Base-by-base conservation (phyloP, 2,329 filamentous ascomycete genomes). In the Alternaria sp. region DNA sequence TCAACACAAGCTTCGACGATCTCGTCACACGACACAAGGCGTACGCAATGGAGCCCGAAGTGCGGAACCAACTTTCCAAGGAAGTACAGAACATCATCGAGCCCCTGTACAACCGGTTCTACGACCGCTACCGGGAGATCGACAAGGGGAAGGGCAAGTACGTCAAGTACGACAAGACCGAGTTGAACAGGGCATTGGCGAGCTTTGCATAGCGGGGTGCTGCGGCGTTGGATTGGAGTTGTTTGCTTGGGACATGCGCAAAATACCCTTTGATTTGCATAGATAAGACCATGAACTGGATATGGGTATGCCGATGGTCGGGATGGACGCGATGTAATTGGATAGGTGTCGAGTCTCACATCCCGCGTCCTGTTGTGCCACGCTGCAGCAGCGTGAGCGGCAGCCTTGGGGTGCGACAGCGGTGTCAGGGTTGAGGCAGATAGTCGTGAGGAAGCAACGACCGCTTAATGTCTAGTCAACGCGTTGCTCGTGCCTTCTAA, bases 91-190 rank as follows among this genome's bases (percentile, higher is more conserved):
- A 90, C 72, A 93, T 97, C 82, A 90, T 99, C 59, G 95, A 98
- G 82, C 94, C 95, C 58, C 85, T 99, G 13, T 99, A 99, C 82
- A 91, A 91, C 66, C 88, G 96, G 49, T 99, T 99, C 82, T 98
- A 93, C 89, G 96, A 98, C 81, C 88, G 95, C 26, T 99, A 99
- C 78, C 94, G 97, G 78, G 96, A 98, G 81, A 90, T 98, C 68
- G 95, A 98, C 82, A 97, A 97, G 84, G 96, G 96, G 63, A 96
- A 94, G 82, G 95, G 95, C 71, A 99, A 99, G 81, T 97, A 98
- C 81, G 93, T 97, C 79, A 97, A 97, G 83, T 98, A 97, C 79
- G 94, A 97, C 83, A 97, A 97, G 84, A 85, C 85, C 44, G 88
- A 89, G 51, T 90, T 99, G 73, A 88, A 91, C 50, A 87, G 88